Evolutionary conservation across 2,329 filamentous ascomycete species (phyloP), one percentile per base, ranked within the genome.

Genomic region (Chalaropsis thielavioides): DNA sequence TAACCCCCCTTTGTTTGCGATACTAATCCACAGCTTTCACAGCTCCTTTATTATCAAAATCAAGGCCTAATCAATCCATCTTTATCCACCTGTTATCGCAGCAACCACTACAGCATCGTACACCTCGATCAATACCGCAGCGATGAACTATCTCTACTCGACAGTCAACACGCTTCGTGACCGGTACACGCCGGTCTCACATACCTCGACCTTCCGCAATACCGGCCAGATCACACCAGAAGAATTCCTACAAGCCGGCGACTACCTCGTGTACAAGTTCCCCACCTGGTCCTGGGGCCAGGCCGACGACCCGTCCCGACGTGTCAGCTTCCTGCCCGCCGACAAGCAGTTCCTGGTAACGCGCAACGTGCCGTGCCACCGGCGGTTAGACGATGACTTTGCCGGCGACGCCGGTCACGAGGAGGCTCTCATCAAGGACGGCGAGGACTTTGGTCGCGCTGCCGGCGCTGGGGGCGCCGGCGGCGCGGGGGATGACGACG

Each of bases 251-350:
- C 87, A 89, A 3, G 94, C 94, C 2, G 94, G 94, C 71, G 94
- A 99, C 78, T 99, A 97, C 75, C 85, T 99, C 44, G 92, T 96
- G 72, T 96, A 95, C 85, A 97, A 96, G 79, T 99, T 99, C 77
- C 94, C 92, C 8, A 95, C 92, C 66, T 99, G 94, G 94, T 88
- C 90, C 61, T 99, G 94, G 94, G 86, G 88, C 69, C 90, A 94
- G 71, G 92, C 92, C 69, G 89, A 92, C 64, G 84, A 86, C n/a
- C 83, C 86, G 1, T 81, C 83, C 68, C 89, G 90, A 74, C 87
- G 91, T 68, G 89, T 89, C 64, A 79, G 80, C 69, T 89, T 95
- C 73, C 84, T 99, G 3, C 94, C 94, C 0, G 77, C 85, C 0
- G 90, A 88, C 62, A 99, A 97, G 78, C 94, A 99, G 81, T 99